phyloP scores from a whole-genome alignment of 2,329 filamentous ascomycete species.

The Fusarium coffeatum region DNA sequence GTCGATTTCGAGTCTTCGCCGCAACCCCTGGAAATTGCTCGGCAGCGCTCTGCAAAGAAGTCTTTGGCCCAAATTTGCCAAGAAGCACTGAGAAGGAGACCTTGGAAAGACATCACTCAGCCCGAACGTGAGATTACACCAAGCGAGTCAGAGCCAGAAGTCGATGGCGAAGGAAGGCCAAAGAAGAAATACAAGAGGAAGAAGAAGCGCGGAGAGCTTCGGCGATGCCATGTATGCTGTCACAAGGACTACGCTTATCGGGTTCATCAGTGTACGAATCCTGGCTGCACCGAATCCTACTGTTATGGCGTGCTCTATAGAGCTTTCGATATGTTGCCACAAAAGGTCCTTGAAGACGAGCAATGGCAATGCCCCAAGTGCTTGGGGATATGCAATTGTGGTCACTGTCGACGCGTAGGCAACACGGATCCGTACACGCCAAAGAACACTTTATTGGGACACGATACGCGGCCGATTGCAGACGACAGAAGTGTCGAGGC shows the following conservation, averaged over 20 bases:
- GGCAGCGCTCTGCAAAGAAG: constrained; percentile 75
- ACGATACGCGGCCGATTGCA: constrained; percentile 90
- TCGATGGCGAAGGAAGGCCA: constrained; percentile 71
- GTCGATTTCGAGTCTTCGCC: constrained; percentile 74
- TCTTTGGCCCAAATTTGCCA: constrained; percentile 94
- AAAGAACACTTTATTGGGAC: constrained; percentile 86
- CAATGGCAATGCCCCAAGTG: constrained; percentile 93
- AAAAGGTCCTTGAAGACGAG: constrained; percentile 81
- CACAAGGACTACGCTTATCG: constrained; percentile 86
- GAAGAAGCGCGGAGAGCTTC: constrained; percentile 65
- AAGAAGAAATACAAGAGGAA: constrained; percentile 70
- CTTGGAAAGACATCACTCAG: constrained; percentile 84
- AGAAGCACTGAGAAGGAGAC: constrained; percentile 81
- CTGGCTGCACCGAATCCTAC: constrained; percentile 78
- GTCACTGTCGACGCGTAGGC: constrained; percentile 73
- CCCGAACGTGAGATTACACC: constrained; percentile 61
- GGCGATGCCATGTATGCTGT: constrained; percentile 84
- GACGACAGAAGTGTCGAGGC: constrained; percentile 92
- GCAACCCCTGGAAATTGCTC: constrained; percentile 75
- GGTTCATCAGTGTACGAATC: constrained; percentile 79
- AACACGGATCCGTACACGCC: constrained; percentile 85
- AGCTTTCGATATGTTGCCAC: constrained; percentile 90
- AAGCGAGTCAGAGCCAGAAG: constrained; percentile 66
- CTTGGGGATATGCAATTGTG: constrained; percentile 86
- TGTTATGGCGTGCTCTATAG: constrained; percentile 95